Conservation (phyloP, 805 yeast genomes). For the Kodamaea neixiangensis region DNA sequence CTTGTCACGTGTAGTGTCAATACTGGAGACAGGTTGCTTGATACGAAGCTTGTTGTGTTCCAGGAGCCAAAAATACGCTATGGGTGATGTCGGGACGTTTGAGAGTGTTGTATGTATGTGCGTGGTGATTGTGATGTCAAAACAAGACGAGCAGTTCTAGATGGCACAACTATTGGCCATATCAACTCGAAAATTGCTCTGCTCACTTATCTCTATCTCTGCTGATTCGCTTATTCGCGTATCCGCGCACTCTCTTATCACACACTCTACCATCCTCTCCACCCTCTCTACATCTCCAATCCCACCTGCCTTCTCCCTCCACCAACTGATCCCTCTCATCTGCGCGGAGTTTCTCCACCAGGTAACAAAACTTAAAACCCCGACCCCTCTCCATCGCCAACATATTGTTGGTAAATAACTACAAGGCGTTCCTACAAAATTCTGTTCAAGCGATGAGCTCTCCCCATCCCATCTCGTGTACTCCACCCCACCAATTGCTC, state of each 20-base stretch:
- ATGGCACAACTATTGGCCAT: too few relatives aligned
- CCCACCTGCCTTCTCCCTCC: background rate
- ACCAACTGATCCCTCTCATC: background rate
- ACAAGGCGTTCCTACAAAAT: conserved; percentile 1
- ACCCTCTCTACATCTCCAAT: background rate
- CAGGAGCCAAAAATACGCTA: background rate
- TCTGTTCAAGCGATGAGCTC: background rate
- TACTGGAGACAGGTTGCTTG: background rate
- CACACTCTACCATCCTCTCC: background rate
- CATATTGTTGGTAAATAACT: conserved; percentile 1
- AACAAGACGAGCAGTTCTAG: background rate
- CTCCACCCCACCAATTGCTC: background rate
- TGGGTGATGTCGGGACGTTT: background rate
- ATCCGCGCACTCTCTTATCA: too few relatives aligned
- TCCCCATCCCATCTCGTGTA: background rate
- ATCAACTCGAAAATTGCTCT: background rate
- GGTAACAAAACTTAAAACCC: background rate
- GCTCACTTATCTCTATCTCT: background rate
- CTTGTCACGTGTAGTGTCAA: background rate
- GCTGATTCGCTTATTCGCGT: too few relatives aligned
- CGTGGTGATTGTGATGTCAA: background rate
- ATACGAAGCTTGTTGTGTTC: background rate
- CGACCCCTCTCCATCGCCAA: background rate
- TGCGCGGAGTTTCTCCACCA: background rate
- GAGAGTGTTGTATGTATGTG: background rate